A percentile compares a stretch with the other conserved stretches of the same genome.
phyloP scores from a whole-genome alignment of 2,329 filamentous ascomycete genomes.

The Ramularia collo-cygni region DNA sequence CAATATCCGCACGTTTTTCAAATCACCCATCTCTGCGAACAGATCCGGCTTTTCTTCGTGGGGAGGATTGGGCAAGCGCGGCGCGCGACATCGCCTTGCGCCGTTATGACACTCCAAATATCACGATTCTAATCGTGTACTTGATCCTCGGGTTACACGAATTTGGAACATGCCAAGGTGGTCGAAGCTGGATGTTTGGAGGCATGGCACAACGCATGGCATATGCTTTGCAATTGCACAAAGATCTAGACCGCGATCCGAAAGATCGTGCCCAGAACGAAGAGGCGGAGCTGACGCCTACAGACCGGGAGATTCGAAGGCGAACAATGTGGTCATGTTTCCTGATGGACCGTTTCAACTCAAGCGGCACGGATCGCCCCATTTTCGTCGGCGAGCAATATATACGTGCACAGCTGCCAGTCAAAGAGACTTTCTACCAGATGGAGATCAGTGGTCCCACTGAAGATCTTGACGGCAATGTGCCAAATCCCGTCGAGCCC shows the following conservation, averaged over 20 bases:
- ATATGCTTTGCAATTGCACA: slow-evolving; percentile 88
- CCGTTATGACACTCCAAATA: slow-evolving; percentile 90
- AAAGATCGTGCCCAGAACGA: slow-evolving; percentile 19
- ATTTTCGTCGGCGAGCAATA: slow-evolving; percentile 87
- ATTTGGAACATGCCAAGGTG: slow-evolving; percentile 94
- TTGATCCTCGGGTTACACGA: slow-evolving; percentile 85
- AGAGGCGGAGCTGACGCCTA: slow-evolving; percentile 56
- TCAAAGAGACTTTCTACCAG: slow-evolving; percentile 83
- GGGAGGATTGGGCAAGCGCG: slow-evolving; percentile 81
- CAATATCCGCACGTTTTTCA: slow-evolving; percentile 90
- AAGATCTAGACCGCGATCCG: slow-evolving; percentile 70
- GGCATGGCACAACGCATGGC: slow-evolving; percentile 96
- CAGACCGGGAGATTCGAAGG: slow-evolving; percentile 85
- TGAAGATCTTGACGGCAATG: slow-evolving; percentile 68
- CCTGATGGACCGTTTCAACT: slow-evolving; percentile 95
- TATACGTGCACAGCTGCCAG: slow-evolving; percentile 80
- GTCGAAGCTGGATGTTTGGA: slow-evolving; percentile 89
- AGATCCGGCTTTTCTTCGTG: slow-evolving; percentile 74
- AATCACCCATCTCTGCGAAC: slow-evolving; percentile 73
- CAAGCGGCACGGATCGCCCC: slow-evolving; percentile 85
- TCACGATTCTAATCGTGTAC: slow-evolving; percentile 88
- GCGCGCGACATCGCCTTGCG: slow-evolving; percentile 83
- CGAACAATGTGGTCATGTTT: slow-evolving; percentile 98
- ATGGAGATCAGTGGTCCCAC: slow-evolving; percentile 86
- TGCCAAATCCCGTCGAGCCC: slow-evolving; percentile 55